Evolutionary conservation across 1,284 basidiomycete species (phyloP), one percentile per base, ranked within the genome.

Genomic region (Athelia psychrophila): DNA sequence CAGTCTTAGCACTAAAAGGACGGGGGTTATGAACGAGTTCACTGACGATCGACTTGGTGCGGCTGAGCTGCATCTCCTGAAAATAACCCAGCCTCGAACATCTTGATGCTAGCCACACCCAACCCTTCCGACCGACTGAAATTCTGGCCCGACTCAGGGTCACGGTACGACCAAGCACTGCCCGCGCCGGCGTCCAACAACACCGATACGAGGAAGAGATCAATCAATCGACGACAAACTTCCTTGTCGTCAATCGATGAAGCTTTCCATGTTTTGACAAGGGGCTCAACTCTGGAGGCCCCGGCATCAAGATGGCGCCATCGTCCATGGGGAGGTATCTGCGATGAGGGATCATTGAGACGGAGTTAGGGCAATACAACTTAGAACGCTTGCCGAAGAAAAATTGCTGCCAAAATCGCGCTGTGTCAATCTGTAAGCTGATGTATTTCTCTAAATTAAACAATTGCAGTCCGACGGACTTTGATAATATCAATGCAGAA

Each of bases 181-280:
- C 95, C 95, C 0, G 95, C 95, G 1, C 95, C 95, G 0, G 95
- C 95, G 60, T 98, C 95, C 46, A 98, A 84, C 18, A 98, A 77
- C 4, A 98, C 95, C 4, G 92, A 93, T 18, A 96, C 92, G 54
- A 98, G 78, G 73, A 95, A 96, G 27, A 98, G 80, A 70, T 98
- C 95, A 60, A 98, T 78, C 19, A 94, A 76, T 1, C 92, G 78
- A 49, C 83, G 83, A 48, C 84, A 80, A 42, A 80, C 79, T 63
- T 93, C 91, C 49, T 80, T 80, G 3, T 67, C 60, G 56, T 81
- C 74, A 44, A 70, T 66, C 2, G 76, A 56, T 1, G 71, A 75
- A 33, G 65, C 65, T 33, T 74, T 75, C 88, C 83, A 90, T 55
- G 73, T 71, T 2, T 66, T 64, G 23, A 87, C 74, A 24, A 87